A percentile compares a stretch with the other conserved stretches of the same genome.
These are phyloP conservation scores for Pichia sp. DNA, from an alignment of 1,139 yeast species.

Conservation along the genomic window DNA sequence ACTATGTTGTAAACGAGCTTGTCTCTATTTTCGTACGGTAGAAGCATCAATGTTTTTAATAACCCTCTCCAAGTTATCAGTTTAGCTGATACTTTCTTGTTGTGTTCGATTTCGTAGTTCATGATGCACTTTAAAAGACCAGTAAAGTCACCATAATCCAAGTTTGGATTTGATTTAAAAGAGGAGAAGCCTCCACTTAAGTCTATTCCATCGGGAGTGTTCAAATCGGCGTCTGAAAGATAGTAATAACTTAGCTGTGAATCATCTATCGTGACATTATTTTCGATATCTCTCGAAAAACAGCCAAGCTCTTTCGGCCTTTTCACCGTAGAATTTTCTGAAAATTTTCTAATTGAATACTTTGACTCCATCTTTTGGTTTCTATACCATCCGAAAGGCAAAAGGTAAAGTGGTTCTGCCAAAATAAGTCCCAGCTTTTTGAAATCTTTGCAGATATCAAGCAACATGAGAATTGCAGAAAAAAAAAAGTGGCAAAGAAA, in stretches of 20 bases:
- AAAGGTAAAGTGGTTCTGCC: too few relatives aligned
- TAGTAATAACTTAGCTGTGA: constrained; percentile 63
- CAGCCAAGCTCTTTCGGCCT: constrained; percentile 72
- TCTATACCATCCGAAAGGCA: not conserved
- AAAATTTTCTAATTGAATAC: constrained; percentile 43
- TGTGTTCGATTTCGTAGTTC: constrained; percentile 47
- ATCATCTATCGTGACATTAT: constrained; percentile 46
- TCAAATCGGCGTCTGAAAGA: constrained; percentile 64
- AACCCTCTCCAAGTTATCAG: constrained; percentile 82
- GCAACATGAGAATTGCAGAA: not conserved
- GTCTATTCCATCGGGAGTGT: constrained; percentile 46
- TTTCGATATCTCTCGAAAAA: constrained; percentile 54
- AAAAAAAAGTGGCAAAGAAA: not conserved
- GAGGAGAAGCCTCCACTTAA: constrained; percentile 59
- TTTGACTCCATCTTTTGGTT: constrained; percentile 10
- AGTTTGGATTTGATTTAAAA: constrained; percentile 40
- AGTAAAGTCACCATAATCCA: constrained; percentile 38
- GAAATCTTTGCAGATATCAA: not conserved
- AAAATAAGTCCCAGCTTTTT: not conserved
- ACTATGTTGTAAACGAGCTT: constrained; percentile 60
- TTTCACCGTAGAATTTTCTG: constrained; percentile 52
- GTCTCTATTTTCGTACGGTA: constrained; percentile 55
- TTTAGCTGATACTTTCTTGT: constrained; percentile 52
- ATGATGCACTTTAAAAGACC: constrained; percentile 55
- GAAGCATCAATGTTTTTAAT: constrained; percentile 60